Evolutionary conservation across 139 green algal genomes (phyloP).

Genomic region (Chlorella sp.): DNA sequence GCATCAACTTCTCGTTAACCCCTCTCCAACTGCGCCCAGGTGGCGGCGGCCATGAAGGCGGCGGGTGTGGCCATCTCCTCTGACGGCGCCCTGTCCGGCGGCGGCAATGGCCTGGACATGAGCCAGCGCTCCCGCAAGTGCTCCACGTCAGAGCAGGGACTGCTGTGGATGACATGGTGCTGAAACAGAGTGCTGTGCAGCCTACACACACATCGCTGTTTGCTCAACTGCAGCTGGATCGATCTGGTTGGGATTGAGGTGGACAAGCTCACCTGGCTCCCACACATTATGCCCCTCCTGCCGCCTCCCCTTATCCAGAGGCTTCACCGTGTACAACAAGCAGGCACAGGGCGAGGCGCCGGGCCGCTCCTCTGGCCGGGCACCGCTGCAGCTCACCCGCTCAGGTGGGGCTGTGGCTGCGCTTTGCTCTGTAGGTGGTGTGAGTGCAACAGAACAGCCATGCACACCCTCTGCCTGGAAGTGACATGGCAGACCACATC

Average conservation of each 20-base stretch:
- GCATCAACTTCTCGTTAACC: no score
- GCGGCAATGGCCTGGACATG: not conserved
- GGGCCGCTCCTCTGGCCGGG: not conserved
- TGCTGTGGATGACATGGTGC: not conserved
- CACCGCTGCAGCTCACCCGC: not conserved
- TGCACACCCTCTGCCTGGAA: no score
- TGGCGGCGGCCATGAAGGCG: constrained; percentile 7
- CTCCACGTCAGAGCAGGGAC: not conserved
- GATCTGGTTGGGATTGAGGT: no score
- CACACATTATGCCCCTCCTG: no score
- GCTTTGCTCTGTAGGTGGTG: not conserved
- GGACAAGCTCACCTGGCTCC: no score
- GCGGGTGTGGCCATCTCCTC: not conserved
- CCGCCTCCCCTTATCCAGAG: not conserved
- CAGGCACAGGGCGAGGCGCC: not conserved
- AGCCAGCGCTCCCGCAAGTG: constrained; percentile 27
- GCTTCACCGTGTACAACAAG: constrained; percentile 15
- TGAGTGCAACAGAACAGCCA: no score
- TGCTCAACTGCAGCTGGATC: no score
- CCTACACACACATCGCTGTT: no score
- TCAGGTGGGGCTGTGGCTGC: not conserved
- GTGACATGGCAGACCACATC: no score
- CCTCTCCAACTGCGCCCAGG: not conserved
- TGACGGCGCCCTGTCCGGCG: not conserved
- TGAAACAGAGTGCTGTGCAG: no score